Conservation (phyloP, 331 rosid genomes). For the Rosa hybrid region DNA sequence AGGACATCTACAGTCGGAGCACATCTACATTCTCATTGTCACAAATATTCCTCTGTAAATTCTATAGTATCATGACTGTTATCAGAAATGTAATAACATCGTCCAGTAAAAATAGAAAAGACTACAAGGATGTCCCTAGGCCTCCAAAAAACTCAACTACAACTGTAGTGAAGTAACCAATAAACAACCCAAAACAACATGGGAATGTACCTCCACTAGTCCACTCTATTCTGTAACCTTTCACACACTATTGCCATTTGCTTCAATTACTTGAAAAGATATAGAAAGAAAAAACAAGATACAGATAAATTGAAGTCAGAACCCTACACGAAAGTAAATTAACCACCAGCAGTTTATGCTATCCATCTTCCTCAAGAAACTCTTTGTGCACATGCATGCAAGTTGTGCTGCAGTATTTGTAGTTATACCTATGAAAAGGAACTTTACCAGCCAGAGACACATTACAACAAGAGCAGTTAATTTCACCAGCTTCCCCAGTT, state of each 20-base stretch:
- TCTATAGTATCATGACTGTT: no score
- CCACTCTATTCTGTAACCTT: not conserved
- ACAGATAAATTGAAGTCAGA: not conserved
- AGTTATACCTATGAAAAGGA: conserved; percentile 88
- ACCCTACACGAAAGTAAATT: not conserved
- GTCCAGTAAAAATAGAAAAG: not conserved
- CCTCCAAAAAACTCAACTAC: not conserved
- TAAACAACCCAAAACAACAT: not conserved
- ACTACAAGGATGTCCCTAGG: not conserved
- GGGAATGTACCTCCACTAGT: not conserved
- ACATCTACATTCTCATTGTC: no score
- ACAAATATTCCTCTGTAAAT: no score
- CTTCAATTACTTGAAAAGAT: not conserved
- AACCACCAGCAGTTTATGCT: not conserved
- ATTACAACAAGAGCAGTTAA: conserved; percentile 76
- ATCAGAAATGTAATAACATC: not conserved
- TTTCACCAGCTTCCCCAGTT: conserved; percentile 49
- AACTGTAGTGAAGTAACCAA: not conserved
- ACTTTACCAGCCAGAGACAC: conserved; percentile 82
- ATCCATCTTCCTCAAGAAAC: conserved; percentile 75
- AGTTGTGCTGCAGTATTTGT: conserved; percentile 94
- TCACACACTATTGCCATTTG: not conserved
- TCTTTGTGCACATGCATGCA: conserved; percentile 96
- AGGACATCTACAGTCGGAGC: no score
- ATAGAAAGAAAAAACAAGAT: no score